Base-by-base conservation (phyloP, 352 stramenopile genomes). In the Globisporangium megalacanthum region DNA sequence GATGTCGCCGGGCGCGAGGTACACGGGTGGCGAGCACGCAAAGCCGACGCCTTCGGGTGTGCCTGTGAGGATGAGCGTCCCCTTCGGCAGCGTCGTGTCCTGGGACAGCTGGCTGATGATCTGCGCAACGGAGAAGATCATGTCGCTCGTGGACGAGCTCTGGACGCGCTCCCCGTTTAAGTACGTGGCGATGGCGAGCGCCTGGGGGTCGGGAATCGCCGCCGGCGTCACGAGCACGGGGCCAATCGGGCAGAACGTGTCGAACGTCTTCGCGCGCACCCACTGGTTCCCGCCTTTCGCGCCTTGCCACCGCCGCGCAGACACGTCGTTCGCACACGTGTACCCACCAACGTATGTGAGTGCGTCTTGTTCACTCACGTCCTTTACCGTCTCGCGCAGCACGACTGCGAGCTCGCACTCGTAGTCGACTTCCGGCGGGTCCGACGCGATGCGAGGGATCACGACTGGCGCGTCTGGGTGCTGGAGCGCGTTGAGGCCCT, bases 331-430 rank as follows among this genome's bases (percentile, higher is more conserved):
- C 19, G 81, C 81, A 58, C 78, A 91, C 41, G 85, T 94, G 69
- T 96, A 96, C 0, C 88, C 90, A 44, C 82, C 86, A 5, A 97
- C 88, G 61, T 85, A 95, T 25, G 75, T 77, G 46, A 97, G 65
- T 45, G 88, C 90, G 37, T 96, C 80, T 50, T 88, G 64, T 52
- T 87, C 76, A 14, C 77, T 86, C 36, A 97, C 86, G 58, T 97
- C 77, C 56, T 88, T 92, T 65, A 78, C 88, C 13, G 60, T 64
- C 49, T 90, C 75, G n/a, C 83, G 82, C 31, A 97, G 83, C 47
- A 97, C 70, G 1, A 97, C 83, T 0, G 87, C 90, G 25, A 97
- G 73, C 60, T 97, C 90, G 60, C 86, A 95, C 58, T 97, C 90
- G 54, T 96, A 97, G 64, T 97, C 90, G 11, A 96, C 71, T 61